phyloP scores from a whole-genome alignment of 257 asterid species.

The Forsythia suspensa region DNA sequence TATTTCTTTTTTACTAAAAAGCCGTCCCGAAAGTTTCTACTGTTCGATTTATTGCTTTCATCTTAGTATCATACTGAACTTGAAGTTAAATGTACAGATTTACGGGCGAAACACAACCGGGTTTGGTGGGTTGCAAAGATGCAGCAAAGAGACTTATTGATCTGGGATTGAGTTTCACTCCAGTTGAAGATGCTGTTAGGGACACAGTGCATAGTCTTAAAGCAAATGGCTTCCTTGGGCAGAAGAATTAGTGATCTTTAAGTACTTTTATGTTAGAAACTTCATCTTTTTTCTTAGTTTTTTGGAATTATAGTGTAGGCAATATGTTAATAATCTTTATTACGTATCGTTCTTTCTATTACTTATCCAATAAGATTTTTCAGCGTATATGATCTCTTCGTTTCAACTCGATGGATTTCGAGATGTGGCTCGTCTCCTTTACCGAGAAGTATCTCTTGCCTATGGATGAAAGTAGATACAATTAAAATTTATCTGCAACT shows the following conservation, averaged over 20 bases:
- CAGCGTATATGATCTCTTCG: too few species aligned
- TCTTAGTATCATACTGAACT: background rate
- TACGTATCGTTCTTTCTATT: too few species aligned
- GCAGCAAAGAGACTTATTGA: conserved; percentile 82
- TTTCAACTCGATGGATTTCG: background rate
- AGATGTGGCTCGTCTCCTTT: background rate
- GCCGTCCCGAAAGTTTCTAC: background rate
- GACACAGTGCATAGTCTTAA: conserved; percentile 73
- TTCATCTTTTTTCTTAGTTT: too few species aligned
- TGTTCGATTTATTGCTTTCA: background rate
- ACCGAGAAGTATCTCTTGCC: background rate
- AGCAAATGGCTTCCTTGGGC: conserved; percentile 38
- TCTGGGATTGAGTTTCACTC: conserved; percentile 73
- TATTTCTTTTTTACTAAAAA: background rate
- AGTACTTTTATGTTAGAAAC: background rate
- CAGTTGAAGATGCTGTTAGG: conserved; percentile 73
- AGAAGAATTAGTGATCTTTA: background rate
- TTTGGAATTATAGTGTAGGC: background rate
- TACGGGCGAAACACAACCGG: conserved; percentile 78
- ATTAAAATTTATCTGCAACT: too few species aligned
- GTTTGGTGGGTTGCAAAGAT: conserved; percentile 63
- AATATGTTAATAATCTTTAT: too few species aligned
- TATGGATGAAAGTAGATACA: too few species aligned
- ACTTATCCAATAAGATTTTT: too few species aligned
- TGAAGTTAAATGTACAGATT: conserved; percentile 47